phyloP scores from a whole-genome alignment of 148 eudicot genomes.

The Vaccinium macrocarpon region DNA sequence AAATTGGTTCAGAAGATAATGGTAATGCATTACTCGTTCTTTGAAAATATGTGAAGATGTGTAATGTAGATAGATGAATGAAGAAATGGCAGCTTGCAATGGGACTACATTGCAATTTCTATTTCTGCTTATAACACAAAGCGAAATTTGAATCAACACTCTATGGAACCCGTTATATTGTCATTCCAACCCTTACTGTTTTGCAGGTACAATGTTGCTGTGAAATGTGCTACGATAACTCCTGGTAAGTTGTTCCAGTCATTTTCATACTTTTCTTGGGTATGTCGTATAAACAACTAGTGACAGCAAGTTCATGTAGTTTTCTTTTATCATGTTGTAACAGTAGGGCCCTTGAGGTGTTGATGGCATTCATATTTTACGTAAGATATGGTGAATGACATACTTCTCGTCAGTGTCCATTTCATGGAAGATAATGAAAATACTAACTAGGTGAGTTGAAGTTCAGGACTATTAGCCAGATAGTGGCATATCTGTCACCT shows the following conservation, averaged over 20 bases:
- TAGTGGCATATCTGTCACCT: neutral
- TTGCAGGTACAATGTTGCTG: conserved; percentile 74
- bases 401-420: neutral
- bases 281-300: neutral
- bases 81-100: neutral
- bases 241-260: conserved; percentile 47
- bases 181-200: neutral
- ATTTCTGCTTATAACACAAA: neutral
- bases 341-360: neutral
- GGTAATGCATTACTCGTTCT: neutral
- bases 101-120: neutral
- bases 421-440: neutral
- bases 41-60: neutral
- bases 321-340: neutral
- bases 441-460: neutral
- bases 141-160: neutral
- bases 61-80: neutral
- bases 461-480: neutral
- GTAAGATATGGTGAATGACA: neutral
- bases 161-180: neutral
- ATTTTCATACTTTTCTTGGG: neutral
- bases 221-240: conserved; percentile 79
- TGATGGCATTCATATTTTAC: neutral
- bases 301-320: neutral
- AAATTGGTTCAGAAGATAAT: neutral